Base-by-base conservation (phyloP, 768 basidiomycete species). In the Macrolepiota fuliginosa region DNA sequence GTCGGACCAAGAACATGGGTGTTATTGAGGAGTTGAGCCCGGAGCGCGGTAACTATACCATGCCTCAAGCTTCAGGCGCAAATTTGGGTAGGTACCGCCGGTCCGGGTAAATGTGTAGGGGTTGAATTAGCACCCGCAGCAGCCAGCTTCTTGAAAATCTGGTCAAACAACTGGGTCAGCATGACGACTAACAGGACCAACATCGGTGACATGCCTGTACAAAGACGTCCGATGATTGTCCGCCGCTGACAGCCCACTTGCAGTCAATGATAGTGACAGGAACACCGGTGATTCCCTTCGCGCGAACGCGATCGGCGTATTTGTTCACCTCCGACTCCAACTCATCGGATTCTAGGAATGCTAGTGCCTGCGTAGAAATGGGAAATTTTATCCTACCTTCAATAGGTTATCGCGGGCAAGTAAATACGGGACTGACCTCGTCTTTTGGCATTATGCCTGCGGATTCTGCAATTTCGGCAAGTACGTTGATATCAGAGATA, bases 201-300 rank as follows among this genome's bases (percentile, higher is more conserved):
- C 42, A 19, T 63, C 54, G 36, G 37, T 4, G 17, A 67, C 79
- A 66, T 62, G 88, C 90, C 79, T 88, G 84, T 35, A 87, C 75
- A 68, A 84, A 92, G 2, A 87, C 85, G 45, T 90, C 89, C 47
- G 86, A 79, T 3, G 83, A 83, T 72, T 92, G 91, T 10, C 86
- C 87, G 9, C 91, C 91, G 54, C 82, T 86, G 27, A 92, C 81
- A 4, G 86, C 89, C 87, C 89, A 93, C 69, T 87, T 88, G 12
- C 84, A 82, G 70, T 92, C 86, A 65, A 93, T 88, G 67, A 93
- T 83, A 27, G 85, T 88, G 77, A 91, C 84, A 7, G 92, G 92
- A 2, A 94, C 90, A 40, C 91, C 91, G 4, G 83, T 86, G 54
- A 94, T 83, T 17, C 91, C 91, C 59, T 86, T 82, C 45, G 76